Evolutionary conservation across 1,284 basidiomycete genomes (phyloP).

Genomic region (Melanopsichium pennsylvanicum): DNA sequence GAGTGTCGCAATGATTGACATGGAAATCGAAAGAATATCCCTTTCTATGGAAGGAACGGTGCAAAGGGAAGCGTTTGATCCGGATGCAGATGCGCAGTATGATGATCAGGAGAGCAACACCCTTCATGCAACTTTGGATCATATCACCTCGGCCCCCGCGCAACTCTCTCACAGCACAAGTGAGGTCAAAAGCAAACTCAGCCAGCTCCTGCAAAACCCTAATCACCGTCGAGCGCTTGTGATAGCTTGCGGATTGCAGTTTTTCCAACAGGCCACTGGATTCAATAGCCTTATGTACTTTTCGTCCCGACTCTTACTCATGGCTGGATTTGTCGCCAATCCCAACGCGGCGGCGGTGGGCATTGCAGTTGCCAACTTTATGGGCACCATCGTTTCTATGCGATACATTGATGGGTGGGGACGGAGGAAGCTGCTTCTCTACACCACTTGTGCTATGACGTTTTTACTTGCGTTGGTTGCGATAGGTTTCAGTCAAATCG

Average conservation of each 20-base stretch:
- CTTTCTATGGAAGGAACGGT: slow-evolving; percentile 34
- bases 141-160: slow-evolving; percentile 9
- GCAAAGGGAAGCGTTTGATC: slow-evolving; percentile 7
- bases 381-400: slow-evolving; percentile 51
- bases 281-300: slow-evolving; percentile 53
- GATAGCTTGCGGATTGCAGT: slow-evolving; percentile 48
- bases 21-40: slow-evolving; percentile 45
- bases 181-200: slow-evolving; percentile 33
- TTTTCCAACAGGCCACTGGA: slow-evolving; percentile 45
- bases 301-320: slow-evolving; percentile 41
- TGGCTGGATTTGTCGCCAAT: slow-evolving; percentile 54
- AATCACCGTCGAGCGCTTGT: slow-evolving; percentile 41
- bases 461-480: slow-evolving; percentile 45
- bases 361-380: slow-evolving; percentile 55
- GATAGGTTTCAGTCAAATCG: slow-evolving; percentile 36
- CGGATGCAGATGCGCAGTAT: too few species aligned
- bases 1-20: slow-evolving; percentile 28
- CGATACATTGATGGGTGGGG: slow-evolving; percentile 51
- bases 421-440: slow-evolving; percentile 48
- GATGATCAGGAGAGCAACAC: too few species aligned
- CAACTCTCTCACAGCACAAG: slow-evolving; percentile 15
- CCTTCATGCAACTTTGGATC: slow-evolving; percentile 5
- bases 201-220: slow-evolving; percentile 26
- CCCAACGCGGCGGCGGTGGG: slow-evolving; percentile 53
- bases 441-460: slow-evolving; percentile 44